Evolutionary conservation across 805 yeast genomes (phyloP).

Genomic region (Metschnikowia cerradonensis): DNA sequence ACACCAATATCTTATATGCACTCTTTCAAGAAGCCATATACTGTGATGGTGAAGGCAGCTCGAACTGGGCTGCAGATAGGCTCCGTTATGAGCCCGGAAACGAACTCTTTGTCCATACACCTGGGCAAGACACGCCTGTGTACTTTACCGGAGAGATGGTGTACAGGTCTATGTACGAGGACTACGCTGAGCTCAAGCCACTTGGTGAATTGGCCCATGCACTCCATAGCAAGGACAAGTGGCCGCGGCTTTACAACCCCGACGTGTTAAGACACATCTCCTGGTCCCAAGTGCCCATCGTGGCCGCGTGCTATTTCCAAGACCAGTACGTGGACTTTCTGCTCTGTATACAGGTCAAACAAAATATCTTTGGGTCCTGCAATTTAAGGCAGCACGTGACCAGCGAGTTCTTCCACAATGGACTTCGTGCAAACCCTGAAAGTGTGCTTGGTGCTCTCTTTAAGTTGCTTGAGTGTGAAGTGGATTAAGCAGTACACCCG

Average conservation of each 20-base stretch:
- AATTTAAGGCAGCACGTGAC: constrained; percentile 42
- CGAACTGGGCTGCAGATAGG: constrained; percentile 51
- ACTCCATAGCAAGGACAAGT: constrained; percentile 28
- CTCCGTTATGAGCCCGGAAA: constrained; percentile 25
- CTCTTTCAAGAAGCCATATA: constrained; percentile 59
- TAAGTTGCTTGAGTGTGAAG: constrained; percentile 36
- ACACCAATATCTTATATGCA: constrained; percentile 52
- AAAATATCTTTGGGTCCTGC: constrained; percentile 27
- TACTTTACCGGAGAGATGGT: constrained; percentile 58
- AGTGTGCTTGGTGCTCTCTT: constrained; percentile 39
- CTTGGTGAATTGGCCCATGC: constrained; percentile 40
- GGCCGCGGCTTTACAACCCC: constrained; percentile 38
- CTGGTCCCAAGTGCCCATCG: constrained; percentile 39
- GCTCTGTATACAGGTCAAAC: constrained; percentile 34
- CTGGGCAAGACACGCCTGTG: constrained; percentile 18
- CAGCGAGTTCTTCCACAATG: constrained; percentile 50
- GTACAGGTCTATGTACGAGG: constrained; percentile 47
- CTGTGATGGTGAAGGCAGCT: constrained; percentile 35
- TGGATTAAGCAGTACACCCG: constrained; percentile 22
- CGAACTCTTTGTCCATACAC: constrained; percentile 22
- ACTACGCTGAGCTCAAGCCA: constrained; percentile 39
- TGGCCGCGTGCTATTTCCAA: constrained; percentile 44
- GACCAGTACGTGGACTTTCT: constrained; percentile 53
- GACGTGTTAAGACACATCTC: constrained; percentile 26
- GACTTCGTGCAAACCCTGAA: constrained; percentile 40